Evolutionary conservation across 1,139 yeast species (phyloP), one percentile per base, ranked within the genome.

Genomic region (Blastobotrys elegans): DNA sequence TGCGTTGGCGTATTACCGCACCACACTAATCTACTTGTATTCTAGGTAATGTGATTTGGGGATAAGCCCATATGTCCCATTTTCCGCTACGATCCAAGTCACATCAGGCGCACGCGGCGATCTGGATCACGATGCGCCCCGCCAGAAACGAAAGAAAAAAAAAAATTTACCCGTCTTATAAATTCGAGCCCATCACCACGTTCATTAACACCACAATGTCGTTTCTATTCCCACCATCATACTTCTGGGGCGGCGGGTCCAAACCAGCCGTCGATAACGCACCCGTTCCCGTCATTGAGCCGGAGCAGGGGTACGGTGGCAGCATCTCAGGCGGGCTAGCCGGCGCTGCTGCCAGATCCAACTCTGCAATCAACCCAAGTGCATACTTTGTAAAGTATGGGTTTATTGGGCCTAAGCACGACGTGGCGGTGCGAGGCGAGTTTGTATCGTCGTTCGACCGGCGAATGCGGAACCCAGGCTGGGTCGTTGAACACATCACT

Each of bases 401-500:
- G 2, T 87, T 86, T 60, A 97, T 97, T 0, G 96, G 96, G 1
- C 97, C 97, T 0, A 76, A 84, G 37, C 95, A 88, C 63, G 98
- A 92, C 62, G 67, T 92, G 52, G 79, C 80, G 48, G 77, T 74
- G 22, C 75, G 88, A 55, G 73, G 75, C 47, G 96, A 88, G 66
- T 92, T 83, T 64, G 76, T 90, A 20, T 80, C 94, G 53, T 86
- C 95, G 58, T 92, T 82, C 65, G 94, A 92, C 63, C 76, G 99
- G 56, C 76, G 84, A 52, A 84, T 82, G 41, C 74, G 90, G 52
- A 89, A 88, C 61, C 98, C 99, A 17, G 81, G 80, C 63, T 94
- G 95, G 90, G 78, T 82, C n/a, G 72, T 92, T 34, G 98, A 92
- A 66, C 97, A 92, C 62, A 74, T 92, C 46, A 92, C 97, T 1